Evolutionary conservation across 2,329 filamentous ascomycete species (phyloP).

Genomic region (Xenosphaeropsis pyriputrescens): DNA sequence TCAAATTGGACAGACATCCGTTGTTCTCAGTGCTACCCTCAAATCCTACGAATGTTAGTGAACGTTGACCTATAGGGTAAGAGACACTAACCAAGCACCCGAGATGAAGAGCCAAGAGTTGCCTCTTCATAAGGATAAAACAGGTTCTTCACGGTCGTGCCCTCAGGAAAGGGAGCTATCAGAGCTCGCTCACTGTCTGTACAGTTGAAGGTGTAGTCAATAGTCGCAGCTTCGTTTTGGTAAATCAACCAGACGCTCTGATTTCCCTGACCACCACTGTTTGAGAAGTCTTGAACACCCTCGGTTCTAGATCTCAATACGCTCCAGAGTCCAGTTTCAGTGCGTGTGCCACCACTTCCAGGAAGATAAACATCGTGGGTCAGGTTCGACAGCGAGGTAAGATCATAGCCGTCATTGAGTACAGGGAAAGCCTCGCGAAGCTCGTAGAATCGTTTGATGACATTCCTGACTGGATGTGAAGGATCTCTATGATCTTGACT

Average conservation of each 20-base stretch:
- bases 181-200: constrained; percentile 27
- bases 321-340: constrained; percentile 45
- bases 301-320: constrained; percentile 28
- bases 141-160: constrained; percentile 41
- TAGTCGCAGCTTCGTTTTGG: constrained; percentile 29
- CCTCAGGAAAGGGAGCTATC: constrained; percentile 33
- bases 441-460: constrained; percentile 45
- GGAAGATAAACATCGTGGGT: constrained; percentile 37
- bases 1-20: constrained; percentile 34
- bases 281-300: constrained; percentile 34
- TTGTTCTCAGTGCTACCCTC: constrained; percentile 16
- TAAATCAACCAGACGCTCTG: constrained; percentile 27
- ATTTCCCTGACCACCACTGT: constrained; percentile 27
- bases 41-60: neutral
- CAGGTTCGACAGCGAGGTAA: constrained; percentile 39
- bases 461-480: constrained; percentile 41
- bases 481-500: constrained; percentile 47
- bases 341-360: constrained; percentile 35
- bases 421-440: constrained; percentile 38
- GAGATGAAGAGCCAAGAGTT: no score
- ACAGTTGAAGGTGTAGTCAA: constrained; percentile 38
- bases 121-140: constrained; percentile 39
- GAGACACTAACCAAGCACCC: no score
- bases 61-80: constrained; percentile 26
- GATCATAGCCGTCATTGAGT: constrained; percentile 41